A percentile compares a stretch with the other conserved stretches of the same genome.
phyloP scores from a whole-genome alignment of 2,329 filamentous ascomycete species.

The Dothidotthia symphoricarpi region DNA sequence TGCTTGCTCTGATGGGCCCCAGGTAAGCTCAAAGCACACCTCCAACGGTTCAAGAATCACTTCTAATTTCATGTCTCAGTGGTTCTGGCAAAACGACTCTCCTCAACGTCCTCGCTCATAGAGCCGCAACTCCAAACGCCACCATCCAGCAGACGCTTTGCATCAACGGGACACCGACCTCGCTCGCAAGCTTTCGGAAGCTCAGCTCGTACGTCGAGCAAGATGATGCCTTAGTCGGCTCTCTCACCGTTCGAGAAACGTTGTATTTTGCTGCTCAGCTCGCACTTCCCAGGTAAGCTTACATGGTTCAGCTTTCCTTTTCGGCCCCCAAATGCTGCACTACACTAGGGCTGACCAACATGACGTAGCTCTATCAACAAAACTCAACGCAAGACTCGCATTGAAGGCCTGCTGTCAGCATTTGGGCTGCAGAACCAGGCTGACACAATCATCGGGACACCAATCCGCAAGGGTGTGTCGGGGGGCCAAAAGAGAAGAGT shows the following conservation, averaged over 20 bases:
- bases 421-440: conserved; percentile 72
- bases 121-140: conserved; percentile 55
- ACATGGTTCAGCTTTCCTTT: background rate
- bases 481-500: conserved; percentile 82
- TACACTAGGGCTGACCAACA: conserved; percentile 8
- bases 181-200: conserved; percentile 58
- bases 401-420: conserved; percentile 64
- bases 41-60: background rate
- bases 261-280: conserved; percentile 74
- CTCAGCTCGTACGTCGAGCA: conserved; percentile 82
- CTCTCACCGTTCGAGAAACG: conserved; percentile 76
- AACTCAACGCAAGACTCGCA: conserved; percentile 60
- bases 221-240: conserved; percentile 79
- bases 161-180: conserved; percentile 61
- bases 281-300: conserved; percentile 47
- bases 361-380: conserved; percentile 50
- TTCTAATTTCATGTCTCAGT: conserved; percentile 23
- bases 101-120: conserved; percentile 72
- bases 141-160: conserved; percentile 55
- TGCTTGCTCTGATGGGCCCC: conserved; percentile 80
- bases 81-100: conserved; percentile 78
- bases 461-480: conserved; percentile 77
- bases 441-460: conserved; percentile 73
- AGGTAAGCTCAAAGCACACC: conserved; percentile 38
- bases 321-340: background rate